Percentiles rank a stretch among this genome's conserved stretches.
Conservation (phyloP, 768 basidiomycete species). For the Trametes maxima region DNA sequence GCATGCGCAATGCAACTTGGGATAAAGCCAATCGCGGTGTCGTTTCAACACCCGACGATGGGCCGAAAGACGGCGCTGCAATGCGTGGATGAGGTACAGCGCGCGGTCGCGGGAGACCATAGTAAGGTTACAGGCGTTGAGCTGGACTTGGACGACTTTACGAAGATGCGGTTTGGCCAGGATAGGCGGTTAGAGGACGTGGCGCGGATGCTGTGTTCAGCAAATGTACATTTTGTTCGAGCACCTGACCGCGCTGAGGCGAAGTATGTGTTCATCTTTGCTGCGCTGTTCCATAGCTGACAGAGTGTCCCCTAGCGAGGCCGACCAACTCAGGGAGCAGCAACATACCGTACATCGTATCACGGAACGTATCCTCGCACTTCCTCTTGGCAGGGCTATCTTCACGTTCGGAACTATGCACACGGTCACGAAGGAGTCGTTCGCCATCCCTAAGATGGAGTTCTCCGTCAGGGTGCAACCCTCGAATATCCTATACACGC, state of each 20-base stretch:
- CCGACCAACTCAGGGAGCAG: constrained; percentile 84
- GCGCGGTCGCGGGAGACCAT: constrained; percentile 54
- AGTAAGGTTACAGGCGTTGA: constrained; percentile 71
- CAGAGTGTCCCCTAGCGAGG: constrained; percentile 56
- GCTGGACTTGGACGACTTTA: constrained; percentile 69
- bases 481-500: constrained; percentile 60
- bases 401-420: constrained; percentile 87
- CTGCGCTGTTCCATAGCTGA: not conserved
- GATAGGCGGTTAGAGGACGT: constrained; percentile 93
- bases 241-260: constrained; percentile 68
- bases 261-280: constrained; percentile 48
- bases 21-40: constrained; percentile 13
- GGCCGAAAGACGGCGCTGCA: constrained; percentile 54
- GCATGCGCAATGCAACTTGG: not conserved
- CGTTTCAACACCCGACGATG: constrained; percentile 49
- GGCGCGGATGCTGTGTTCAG: constrained; percentile 86
- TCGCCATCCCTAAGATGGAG: constrained; percentile 78
- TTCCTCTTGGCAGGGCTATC: constrained; percentile 89
- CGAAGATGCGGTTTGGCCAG: constrained; percentile 84
- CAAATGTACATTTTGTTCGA: constrained; percentile 63
- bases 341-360: constrained; percentile 80
- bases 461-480: constrained; percentile 76
- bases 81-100: constrained; percentile 51
- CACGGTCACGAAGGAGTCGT: constrained; percentile 75
- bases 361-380: constrained; percentile 85